Base-by-base conservation (phyloP, 495 filamentous ascomycete species). In the Aspergillus sclerotioniger region DNA sequence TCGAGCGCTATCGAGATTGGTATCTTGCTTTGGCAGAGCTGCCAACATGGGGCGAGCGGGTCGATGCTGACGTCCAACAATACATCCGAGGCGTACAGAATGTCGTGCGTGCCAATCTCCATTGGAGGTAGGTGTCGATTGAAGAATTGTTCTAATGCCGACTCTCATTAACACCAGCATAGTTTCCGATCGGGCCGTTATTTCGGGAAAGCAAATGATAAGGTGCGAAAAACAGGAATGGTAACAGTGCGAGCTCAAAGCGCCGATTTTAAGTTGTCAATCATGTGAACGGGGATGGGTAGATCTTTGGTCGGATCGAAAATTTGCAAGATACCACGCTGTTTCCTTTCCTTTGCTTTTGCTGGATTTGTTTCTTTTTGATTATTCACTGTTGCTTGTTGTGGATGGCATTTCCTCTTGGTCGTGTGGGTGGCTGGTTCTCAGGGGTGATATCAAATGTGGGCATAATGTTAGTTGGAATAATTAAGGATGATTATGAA, bases 71-170 rank as follows among this genome's bases (percentile, higher is more conserved):
- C 13, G 67, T 73, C 4, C 65, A 64, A 55, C 56, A 54, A 31
- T 73, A 73, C 55, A 71, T 75, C 20, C 55, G 57, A n/a, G 67
- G 67, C 3, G 63, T 75, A 35, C 62, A 65, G 47, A 60, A 65
- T 45, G 57, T 70, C 25, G 63, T 68, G 5, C 53, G 51, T 13
- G 71, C 68, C 17, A 74, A 73, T 65, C 44, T 75, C 25, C 55
- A 72, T 47, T 75, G 71, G 71, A 75, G 71, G 71, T 70, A 50
- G 21, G 65, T 51, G 25, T 20, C 25, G 20, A n/a, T 9, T 10
- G 19, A 37, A 13, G 3, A 37, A n/a, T 29, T 4, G 21, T 8
- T 29, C 12, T 12, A 13, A 25, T 25, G 2, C 25, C 7, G 28
- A 13, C 17, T 35, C 17, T 25, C 8, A 17, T 28, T n/a, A 28